Conservation (phyloP, 2,329 filamentous ascomycete genomes). For the Madurella mycetomatis region DNA sequence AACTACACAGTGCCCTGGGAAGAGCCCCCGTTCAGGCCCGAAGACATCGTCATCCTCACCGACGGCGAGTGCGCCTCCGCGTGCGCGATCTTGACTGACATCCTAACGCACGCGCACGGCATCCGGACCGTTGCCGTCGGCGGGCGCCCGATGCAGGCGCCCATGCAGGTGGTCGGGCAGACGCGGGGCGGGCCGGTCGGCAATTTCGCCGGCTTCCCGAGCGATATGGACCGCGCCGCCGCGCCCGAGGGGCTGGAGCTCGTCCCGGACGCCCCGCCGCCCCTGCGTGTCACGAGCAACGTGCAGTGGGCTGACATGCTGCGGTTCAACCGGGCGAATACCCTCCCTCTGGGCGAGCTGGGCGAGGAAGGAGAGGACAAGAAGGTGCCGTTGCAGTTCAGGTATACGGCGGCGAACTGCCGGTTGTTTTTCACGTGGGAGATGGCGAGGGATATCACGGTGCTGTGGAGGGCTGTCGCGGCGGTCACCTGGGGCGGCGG, state of each 20-base stretch:
- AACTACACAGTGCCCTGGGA: background rate
- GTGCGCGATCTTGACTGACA: slow-evolving; percentile 54
- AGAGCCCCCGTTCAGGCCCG: slow-evolving; percentile 29
- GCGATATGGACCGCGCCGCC: background rate
- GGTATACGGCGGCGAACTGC: slow-evolving; percentile 54
- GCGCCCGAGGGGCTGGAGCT: background rate
- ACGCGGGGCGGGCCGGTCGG: slow-evolving; percentile 48
- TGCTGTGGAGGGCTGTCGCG: slow-evolving; percentile 44
- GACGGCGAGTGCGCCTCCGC: slow-evolving; percentile 58
- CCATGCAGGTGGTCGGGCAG: slow-evolving; percentile 57
- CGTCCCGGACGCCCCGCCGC: background rate
- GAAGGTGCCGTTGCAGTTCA: slow-evolving; percentile 49
- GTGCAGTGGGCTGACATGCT: background rate
- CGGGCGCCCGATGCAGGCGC: slow-evolving; percentile 45
- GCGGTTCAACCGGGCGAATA: slow-evolving; percentile 11
- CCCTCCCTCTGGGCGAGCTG: background rate
- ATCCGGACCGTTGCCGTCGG: slow-evolving; percentile 56
- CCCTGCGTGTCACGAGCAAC: background rate
- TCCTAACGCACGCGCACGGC: slow-evolving; percentile 48
- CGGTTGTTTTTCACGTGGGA: slow-evolving; percentile 51
- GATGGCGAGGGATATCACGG: slow-evolving; percentile 44
- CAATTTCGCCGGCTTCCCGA: slow-evolving; percentile 23
- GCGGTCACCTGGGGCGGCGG: slow-evolving; percentile 33
- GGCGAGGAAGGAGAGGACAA: slow-evolving; percentile 1
- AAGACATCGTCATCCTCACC: slow-evolving; percentile 42